phyloP scores from a whole-genome alignment of 2,329 filamentous ascomycete species.

The Juglanconis juglandina region DNA sequence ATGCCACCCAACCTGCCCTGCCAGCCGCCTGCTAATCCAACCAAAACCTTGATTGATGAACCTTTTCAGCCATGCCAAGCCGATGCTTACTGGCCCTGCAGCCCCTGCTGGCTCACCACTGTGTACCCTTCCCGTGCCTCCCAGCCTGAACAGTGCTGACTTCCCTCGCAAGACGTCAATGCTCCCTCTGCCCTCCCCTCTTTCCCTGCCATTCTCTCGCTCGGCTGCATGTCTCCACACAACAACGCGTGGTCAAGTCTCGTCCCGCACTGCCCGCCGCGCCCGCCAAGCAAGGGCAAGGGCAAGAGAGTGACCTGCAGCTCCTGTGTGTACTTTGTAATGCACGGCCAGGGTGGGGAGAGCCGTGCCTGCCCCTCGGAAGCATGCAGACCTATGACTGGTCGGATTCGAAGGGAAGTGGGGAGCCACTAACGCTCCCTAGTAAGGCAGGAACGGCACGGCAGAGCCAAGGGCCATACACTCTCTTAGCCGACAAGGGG shows the following conservation, averaged over 20 bases:
- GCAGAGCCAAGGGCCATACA: neutral
- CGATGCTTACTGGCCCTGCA: no score
- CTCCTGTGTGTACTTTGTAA: neutral
- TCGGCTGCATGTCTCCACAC: neutral
- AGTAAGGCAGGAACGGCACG: slow-evolving; percentile 9
- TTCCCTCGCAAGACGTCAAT: neutral
- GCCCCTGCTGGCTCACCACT: no score
- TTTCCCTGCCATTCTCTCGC: neutral
- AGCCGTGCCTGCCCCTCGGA: no score
- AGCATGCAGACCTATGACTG: neutral
- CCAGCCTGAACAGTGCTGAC: no score
- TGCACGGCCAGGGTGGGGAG: neutral
- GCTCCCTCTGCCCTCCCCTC: neutral
- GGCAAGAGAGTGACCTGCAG: neutral
- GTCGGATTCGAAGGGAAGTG: neutral
- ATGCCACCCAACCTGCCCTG: no score
- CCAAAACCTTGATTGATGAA: no score
- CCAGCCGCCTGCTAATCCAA: no score
- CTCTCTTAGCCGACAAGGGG: no score
- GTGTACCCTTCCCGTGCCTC: no score
- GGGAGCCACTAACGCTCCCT: neutral
- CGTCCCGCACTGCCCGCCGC: neutral
- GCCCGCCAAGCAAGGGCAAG: neutral
- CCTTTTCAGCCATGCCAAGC: no score
- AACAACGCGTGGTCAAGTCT: neutral